Base-by-base conservation (phyloP, 441 rosid species). In the Macaranga tanarius region DNA sequence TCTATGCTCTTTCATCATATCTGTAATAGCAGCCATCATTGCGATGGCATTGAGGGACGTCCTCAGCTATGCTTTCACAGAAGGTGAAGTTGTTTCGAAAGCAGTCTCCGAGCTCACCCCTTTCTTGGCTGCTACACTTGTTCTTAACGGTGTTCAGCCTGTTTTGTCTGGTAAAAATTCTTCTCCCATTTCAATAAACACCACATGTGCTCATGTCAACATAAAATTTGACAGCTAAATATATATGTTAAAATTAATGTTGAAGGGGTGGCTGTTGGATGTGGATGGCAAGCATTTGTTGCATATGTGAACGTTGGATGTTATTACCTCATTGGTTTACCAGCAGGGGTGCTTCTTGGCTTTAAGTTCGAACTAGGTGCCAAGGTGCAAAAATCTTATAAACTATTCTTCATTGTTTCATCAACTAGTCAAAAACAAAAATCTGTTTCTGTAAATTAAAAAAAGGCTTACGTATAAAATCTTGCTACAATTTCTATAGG, bases 261-360 rank as follows among this genome's bases (percentile, higher is more conserved):
- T 58, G 47, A 71, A 84, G 88, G 88, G 17, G 86, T 82, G 62
- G 86, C 88, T 7, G 81, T 85, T 10, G 88, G 88, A 26, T 83
- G 88, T 60, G 85, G 86, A 74, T 78, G 81, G 81, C 77, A 78
- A 78, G 75, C 75, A 48, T 78, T 78, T 58, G 77, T 73, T 47
- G 81, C 81, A 3, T 78, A 69, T 51, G 77, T 78, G 23, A 78
- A 78, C 8, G 69, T 73, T 0, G 81, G 72, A 19, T 78, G 77
- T 52, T 78, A 78, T 54, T 74, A 74, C 62, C 4, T 86, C 3
- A 76, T 83, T 12, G 90, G 92, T 0, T 48, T 86, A 51, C 91
- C 92, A 19, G 13, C 81, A 16, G 91, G 91, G 58, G 81, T 86
- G 7, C 0, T 83, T 5, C 75, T 87, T 20, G 95, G 91, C 10